These are phyloP conservation scores for Pseudogymnoascus destructans DNA, from an alignment of 2,329 filamentous ascomycete species.

Conservation along the genomic window DNA sequence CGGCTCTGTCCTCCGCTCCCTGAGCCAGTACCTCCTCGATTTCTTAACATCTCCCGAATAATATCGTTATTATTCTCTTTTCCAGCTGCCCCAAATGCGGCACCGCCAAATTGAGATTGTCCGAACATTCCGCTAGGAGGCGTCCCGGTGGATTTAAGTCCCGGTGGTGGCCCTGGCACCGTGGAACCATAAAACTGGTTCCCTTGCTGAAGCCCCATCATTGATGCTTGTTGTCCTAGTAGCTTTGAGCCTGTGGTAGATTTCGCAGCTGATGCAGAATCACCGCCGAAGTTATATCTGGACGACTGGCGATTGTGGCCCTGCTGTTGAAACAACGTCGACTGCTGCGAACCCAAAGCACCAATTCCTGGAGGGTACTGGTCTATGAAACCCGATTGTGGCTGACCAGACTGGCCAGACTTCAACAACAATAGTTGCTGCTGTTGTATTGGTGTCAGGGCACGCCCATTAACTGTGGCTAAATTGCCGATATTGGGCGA, in stretches of 20 bases:
- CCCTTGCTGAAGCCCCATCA: conserved; percentile 58
- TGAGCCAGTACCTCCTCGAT: conserved; percentile 41
- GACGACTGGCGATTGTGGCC: conserved; percentile 75
- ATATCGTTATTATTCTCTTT: conserved; percentile 66
- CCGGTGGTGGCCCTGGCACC: conserved; percentile 86
- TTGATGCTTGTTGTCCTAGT: conserved; percentile 76
- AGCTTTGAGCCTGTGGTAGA: conserved; percentile 60
- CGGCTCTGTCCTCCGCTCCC: conserved; percentile 57
- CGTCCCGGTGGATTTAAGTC: conserved; percentile 87
- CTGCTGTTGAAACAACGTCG: conserved; percentile 42
- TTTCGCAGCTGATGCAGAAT: conserved; percentile 54
- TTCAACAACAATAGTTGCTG: conserved; percentile 50
- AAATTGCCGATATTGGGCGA: conserved; percentile 37
- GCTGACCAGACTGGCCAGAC: conserved; percentile 32
- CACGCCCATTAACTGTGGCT: conserved; percentile 51
- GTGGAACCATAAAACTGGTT: conserved; percentile 70
- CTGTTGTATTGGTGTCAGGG: conserved; percentile 70
- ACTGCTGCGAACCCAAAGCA: conserved; percentile 29
- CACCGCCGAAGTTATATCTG: conserved; percentile 76
- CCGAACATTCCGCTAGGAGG: conserved; percentile 88
- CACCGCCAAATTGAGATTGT: conserved; percentile 72
- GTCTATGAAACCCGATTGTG: conserved; percentile 37
- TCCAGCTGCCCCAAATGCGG: conserved; percentile 48
- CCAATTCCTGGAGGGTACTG: conserved; percentile 45
- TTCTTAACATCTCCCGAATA: conserved; percentile 70